Evolutionary conservation across 352 stramenopile genomes (phyloP).

Genomic region (Phytopythium aichiense): DNA sequence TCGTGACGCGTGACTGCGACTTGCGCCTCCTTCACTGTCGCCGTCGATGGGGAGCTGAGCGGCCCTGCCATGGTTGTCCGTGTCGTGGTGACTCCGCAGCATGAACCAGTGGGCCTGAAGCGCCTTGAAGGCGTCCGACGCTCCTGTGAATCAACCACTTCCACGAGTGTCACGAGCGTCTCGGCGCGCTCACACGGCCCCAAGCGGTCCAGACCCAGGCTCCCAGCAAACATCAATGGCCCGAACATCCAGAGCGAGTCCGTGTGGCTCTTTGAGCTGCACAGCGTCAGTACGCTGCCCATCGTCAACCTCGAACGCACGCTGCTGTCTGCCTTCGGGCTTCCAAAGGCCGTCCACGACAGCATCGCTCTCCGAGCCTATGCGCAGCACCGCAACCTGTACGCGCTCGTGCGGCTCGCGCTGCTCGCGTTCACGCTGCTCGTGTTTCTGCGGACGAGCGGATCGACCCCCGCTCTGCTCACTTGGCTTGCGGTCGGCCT

Average conservation of each 20-base stretch:
- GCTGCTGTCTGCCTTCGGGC: neutral
- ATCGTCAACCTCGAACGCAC: neutral
- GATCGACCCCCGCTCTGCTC: neutral
- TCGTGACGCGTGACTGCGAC: neutral
- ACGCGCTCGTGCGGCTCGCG: neutral
- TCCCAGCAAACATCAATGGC: neutral
- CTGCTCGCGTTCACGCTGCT: slow-evolving; percentile 1
- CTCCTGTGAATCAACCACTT: neutral
- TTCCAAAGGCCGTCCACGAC: neutral
- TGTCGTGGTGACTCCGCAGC: neutral
- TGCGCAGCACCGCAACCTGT: neutral
- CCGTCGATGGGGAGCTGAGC: neutral
- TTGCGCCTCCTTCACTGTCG: neutral
- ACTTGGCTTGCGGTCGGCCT: neutral
- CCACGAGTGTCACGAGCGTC: neutral
- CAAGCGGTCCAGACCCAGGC: neutral
- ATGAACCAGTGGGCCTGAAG: neutral
- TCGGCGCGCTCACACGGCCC: neutral
- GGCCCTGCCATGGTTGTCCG: neutral
- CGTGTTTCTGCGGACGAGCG: neutral
- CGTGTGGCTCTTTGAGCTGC: neutral
- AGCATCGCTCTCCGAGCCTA: neutral
- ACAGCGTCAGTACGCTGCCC: neutral
- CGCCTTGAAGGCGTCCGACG: neutral
- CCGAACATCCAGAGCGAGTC: neutral